Percentiles rank a stretch among this genome's conserved stretches.
These are phyloP conservation scores for Salix arbutifolia DNA, from an alignment of 345 rosid genomes.

Conservation along the genomic window DNA sequence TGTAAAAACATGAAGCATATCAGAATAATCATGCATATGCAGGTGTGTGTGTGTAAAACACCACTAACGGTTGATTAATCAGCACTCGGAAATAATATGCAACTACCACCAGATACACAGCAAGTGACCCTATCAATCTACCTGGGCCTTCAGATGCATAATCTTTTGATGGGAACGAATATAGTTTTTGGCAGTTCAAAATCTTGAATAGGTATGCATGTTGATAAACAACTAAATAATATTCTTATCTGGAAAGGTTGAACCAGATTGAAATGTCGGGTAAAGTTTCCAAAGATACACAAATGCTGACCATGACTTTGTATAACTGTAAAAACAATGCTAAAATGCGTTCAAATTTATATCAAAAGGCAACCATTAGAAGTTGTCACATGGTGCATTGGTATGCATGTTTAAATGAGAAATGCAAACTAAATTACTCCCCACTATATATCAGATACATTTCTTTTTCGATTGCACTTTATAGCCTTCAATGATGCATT, in stretches of 20 bases:
- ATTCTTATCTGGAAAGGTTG: not conserved
- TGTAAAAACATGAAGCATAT: constrained; percentile 26
- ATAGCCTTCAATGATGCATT: too few species aligned
- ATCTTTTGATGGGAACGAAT: too few species aligned
- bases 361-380: too few species aligned
- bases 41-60: not conserved
- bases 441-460: too few species aligned
- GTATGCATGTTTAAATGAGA: not conserved
- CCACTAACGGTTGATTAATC: not conserved
- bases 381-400: not conserved
- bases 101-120: not conserved
- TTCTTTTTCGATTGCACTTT: too few species aligned
- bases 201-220: not conserved
- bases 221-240: not conserved
- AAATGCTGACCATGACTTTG: too few species aligned
- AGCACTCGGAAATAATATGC: too few species aligned
- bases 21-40: not conserved
- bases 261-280: not conserved
- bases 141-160: too few species aligned
- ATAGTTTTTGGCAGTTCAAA: not conserved
- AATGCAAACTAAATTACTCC: too few species aligned
- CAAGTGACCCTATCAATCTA: not conserved
- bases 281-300: not conserved
- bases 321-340: too few species aligned
- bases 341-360: too few species aligned